A percentile compares a stretch with the other conserved stretches of the same genome.
Conservation (phyloP, 768 basidiomycete species). For the Tricholoma sp. region DNA sequence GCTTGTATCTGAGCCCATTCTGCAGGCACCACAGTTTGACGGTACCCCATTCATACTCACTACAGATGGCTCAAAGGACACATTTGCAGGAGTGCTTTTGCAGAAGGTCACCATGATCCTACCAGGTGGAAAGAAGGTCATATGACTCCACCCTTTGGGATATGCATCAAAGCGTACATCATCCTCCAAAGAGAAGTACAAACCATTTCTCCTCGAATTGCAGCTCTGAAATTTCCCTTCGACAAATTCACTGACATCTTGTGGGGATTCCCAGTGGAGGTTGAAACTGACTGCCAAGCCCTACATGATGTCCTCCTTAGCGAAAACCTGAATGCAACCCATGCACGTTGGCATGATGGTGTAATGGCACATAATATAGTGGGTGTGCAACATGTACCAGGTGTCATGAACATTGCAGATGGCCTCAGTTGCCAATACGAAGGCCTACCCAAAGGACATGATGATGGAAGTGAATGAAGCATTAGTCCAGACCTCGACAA, state of each 20-base stretch:
- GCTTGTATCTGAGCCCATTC: constrained; percentile 20
- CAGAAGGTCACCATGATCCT: constrained; percentile 18
- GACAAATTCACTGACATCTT: constrained; percentile 23
- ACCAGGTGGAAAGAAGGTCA: constrained; percentile 14
- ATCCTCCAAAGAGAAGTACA: constrained; percentile 19
- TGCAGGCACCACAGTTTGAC: constrained; percentile 19
- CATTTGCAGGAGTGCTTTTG: constrained; percentile 26
- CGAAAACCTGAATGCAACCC: constrained; percentile 14
- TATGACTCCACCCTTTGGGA: constrained; percentile 18
- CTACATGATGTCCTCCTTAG: constrained; percentile 22
- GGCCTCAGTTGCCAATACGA: constrained; percentile 22
- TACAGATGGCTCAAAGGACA: constrained; percentile 30
- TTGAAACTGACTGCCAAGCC: constrained; percentile 30
- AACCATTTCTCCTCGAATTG: constrained; percentile 27
- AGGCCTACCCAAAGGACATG: constrained; percentile 5
- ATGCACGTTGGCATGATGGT: constrained; percentile 23
- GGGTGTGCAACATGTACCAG: constrained; percentile 17
- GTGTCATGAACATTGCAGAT: constrained; percentile 21
- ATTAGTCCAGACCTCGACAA: constrained; percentile 25
- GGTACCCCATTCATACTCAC: constrained; percentile 30
- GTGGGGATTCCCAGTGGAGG: constrained; percentile 22
- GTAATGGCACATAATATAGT: constrained; percentile 20
- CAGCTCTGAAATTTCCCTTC: constrained; percentile 24
- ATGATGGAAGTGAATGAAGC: constrained; percentile 26
- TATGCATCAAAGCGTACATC: constrained; percentile 28